Evolutionary conservation across 768 basidiomycete genomes (phyloP).

Genomic region (Termitomyces heimii): DNA sequence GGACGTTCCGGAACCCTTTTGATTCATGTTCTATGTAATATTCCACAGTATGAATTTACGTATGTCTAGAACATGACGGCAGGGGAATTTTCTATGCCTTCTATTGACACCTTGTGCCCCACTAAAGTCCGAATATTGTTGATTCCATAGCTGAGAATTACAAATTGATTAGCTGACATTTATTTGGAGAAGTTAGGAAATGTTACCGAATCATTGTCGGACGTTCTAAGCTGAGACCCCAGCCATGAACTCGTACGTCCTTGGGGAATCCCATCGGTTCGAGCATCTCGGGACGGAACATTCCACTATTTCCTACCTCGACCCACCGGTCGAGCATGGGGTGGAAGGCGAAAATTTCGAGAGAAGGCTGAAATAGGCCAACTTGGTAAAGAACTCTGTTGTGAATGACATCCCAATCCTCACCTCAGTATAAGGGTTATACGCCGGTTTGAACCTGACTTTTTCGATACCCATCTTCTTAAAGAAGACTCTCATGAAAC

Average conservation of each 20-base stretch:
- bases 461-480: constrained; percentile 94
- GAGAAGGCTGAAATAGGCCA: constrained; percentile 59
- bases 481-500: constrained; percentile 99
- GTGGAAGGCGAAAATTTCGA: constrained; percentile 99
- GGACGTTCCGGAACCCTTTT: background rate
- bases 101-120: constrained; percentile 94
- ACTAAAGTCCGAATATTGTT: constrained; percentile 96
- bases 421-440: constrained; percentile 97
- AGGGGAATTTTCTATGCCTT: constrained; percentile 80
- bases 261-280: constrained; percentile 98
- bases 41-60: background rate
- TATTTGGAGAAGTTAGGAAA: background rate
- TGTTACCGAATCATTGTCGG: constrained; percentile 96
- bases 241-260: constrained; percentile 94
- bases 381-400: background rate
- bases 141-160: constrained; percentile 74
- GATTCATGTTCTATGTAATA: constrained; percentile 4
- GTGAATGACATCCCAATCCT: background rate
- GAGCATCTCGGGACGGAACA: constrained; percentile 99
- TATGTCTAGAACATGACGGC: constrained; percentile 78
- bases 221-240: constrained; percentile 91
- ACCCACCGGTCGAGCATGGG: constrained; percentile 92
- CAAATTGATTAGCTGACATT: background rate
- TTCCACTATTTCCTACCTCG: constrained; percentile 97
- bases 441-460: constrained; percentile 96